phyloP scores from a whole-genome alignment of 371 early-diverging fungal genomes.

The Dichotomocladium elegans region DNA sequence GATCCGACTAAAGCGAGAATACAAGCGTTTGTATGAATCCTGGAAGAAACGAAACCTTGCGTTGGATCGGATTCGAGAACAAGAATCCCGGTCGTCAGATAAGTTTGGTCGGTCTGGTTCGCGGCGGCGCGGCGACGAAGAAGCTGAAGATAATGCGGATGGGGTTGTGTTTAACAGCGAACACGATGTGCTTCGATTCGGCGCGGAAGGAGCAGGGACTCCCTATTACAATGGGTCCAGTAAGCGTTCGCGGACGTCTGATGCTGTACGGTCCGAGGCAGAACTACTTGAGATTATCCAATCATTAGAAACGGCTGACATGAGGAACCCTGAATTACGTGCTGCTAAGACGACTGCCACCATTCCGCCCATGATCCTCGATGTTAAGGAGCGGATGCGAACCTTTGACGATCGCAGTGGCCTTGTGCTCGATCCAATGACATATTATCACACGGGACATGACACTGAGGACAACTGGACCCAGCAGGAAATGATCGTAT shows the following conservation, averaged over 20 bases:
- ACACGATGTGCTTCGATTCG: constrained; percentile 39
- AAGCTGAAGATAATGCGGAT: constrained; percentile 43
- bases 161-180: constrained; percentile 40
- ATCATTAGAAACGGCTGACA: constrained; percentile 69
- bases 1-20: constrained; percentile 30
- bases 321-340: constrained; percentile 74
- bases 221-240: constrained; percentile 25
- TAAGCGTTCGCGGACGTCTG: constrained; percentile 56
- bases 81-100: constrained; percentile 32
- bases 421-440: constrained; percentile 55
- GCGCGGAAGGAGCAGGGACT: constrained; percentile 27
- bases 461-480: constrained; percentile 74
- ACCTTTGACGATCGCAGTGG: constrained; percentile 65
- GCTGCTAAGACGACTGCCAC: constrained; percentile 75
- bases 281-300: constrained; percentile 78
- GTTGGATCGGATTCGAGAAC: constrained; percentile 34
- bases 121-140: constrained; percentile 37
- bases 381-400: constrained; percentile 53
- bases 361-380: constrained; percentile 75
- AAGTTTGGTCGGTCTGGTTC: constrained; percentile 27
- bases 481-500: constrained; percentile 72
- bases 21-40: constrained; percentile 26
- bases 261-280: constrained; percentile 81
- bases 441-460: constrained; percentile 56
- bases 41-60: constrained; percentile 41